Evolutionary conservation across 495 filamentous ascomycete species (phyloP), one percentile per base, ranked within the genome.

Genomic region (Antarctomyces pellizariae): DNA sequence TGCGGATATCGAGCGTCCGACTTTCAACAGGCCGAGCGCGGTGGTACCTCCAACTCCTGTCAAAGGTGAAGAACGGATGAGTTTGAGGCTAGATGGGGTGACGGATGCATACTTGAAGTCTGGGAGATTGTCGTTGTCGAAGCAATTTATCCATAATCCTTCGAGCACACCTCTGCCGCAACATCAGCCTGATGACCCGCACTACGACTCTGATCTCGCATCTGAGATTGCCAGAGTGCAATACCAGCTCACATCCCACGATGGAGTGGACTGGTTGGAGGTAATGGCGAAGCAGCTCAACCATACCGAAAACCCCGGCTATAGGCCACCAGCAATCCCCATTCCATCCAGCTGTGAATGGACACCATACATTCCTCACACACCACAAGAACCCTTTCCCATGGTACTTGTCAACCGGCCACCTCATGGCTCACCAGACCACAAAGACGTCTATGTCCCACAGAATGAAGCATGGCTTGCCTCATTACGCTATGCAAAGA

Each of bases 391-490:
- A 7, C 57, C 65, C 2, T 56, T 75, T 21, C 66, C 75, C 3
- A 79, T 80, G 35, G 75, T 75, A 3, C 38, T 80, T 5, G 70
- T 78, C 4, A 69, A 62, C 42, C 63, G 74, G 12, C 49, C 57
- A 18, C 71, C 75, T 0, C 69, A 65, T 39, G 72, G 72, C 12
- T 38, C 55, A 4, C 64, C 64, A 7, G 67, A 64, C 32, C 61
- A 71, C 30, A 46, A 45, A 14, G 64, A 56, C 31, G 43, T 67
- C 18, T 47, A 56, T 25, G 67, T 62, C 2, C 75, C 75, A 0
- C 75, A 83, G 45, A 76, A 80, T 36, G 62, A 62, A 25, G 64
- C 59, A 6, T 83, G 67, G 57, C 50, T 83, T 4, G 69, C 71
- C 0, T 62, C 61, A 5, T 53, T 83, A 16, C 52, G 64, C 4